These are phyloP conservation scores for Tagetes patula DNA, from an alignment of 129 eudicot genomes.

Conservation along the genomic window DNA sequence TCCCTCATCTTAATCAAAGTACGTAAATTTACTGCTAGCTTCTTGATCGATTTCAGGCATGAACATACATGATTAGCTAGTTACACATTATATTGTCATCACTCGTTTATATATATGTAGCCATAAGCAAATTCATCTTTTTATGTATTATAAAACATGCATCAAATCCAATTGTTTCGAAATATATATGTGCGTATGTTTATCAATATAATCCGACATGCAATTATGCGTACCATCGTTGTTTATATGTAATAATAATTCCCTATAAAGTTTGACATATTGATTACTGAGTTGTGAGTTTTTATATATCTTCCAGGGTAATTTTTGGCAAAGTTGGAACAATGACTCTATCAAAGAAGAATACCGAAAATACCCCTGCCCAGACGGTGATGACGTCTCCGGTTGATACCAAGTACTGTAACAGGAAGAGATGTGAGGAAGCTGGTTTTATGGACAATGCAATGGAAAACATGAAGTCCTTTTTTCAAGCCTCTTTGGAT, in stretches of 20 bases:
- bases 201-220: too few species aligned
- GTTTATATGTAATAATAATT: background rate
- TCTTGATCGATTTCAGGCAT: background rate
- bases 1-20: background rate
- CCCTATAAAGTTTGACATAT: background rate
- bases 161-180: background rate
- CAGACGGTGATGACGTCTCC: background rate
- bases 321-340: background rate
- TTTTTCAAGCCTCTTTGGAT: slow-evolving; percentile 30
- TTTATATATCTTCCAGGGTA: background rate
- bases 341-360: background rate
- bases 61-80: background rate
- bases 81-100: background rate
- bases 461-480: slow-evolving; percentile 22
- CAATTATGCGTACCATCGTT: too few species aligned
- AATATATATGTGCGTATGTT: too few species aligned
- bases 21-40: background rate
- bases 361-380: slow-evolving; percentile 19
- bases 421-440: slow-evolving; percentile 19
- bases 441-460: slow-evolving; percentile 26
- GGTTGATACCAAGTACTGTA: slow-evolving; percentile 19
- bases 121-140: background rate
- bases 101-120: background rate
- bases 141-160: background rate
- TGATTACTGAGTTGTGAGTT: background rate